phyloP scores from a whole-genome alignment of 2,329 filamentous ascomycete species.

The Fusarium keratoplasticum region DNA sequence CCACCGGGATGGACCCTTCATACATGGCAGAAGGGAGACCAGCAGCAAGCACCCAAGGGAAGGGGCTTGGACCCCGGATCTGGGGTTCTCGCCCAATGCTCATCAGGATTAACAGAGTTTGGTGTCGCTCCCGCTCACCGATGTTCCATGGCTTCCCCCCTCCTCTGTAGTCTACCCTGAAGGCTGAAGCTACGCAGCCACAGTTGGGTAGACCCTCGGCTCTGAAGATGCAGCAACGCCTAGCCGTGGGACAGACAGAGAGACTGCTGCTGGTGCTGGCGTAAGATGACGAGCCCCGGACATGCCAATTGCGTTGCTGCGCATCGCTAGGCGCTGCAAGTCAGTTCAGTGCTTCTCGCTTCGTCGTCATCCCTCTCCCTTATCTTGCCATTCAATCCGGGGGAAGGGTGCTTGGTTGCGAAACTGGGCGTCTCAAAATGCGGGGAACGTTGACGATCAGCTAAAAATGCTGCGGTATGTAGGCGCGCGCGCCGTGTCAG shows the following conservation, averaged over 20 bases:
- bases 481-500: neutral
- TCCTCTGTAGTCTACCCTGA: conserved; percentile 1
- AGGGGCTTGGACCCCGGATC: conserved; percentile 12
- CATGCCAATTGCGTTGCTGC: conserved; percentile 23
- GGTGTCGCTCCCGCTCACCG: conserved; percentile 22
- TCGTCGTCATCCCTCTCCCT: conserved; percentile 12
- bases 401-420: neutral
- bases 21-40: conserved; percentile 17
- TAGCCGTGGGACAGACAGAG: neutral
- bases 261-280: neutral
- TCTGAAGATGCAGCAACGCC: neutral
- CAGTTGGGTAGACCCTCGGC: neutral
- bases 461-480: neutral
- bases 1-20: conserved; percentile 31
- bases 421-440: conserved; percentile 29
- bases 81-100: neutral
- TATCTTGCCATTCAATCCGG: neutral
- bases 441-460: conserved; percentile 16
- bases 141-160: conserved; percentile 22
- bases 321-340: conserved; percentile 19
- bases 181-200: conserved; percentile 11
- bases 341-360: conserved; percentile 11
- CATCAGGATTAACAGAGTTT: neutral
- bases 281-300: conserved; percentile 20
- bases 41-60: neutral